Base-by-base conservation (phyloP, 164 flowering plant species). In the Magnolia changhungtana region DNA sequence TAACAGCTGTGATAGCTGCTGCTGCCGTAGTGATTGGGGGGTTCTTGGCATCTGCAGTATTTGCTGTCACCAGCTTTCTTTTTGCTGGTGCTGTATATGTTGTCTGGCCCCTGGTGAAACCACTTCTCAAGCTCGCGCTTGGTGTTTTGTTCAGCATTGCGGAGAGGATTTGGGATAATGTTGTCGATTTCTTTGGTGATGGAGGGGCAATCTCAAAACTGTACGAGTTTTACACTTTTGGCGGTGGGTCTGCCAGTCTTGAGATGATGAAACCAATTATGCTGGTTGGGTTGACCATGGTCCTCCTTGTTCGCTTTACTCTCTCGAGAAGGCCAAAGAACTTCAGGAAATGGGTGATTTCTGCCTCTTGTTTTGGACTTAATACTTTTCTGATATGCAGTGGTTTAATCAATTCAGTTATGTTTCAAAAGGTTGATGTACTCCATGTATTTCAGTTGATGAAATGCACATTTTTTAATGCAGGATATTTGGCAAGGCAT, bases 401-500 rank as follows among this genome's bases (percentile, higher is more conserved):
- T 37, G 45, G 45, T 50, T 70, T 67, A 13, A 75, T 63, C n/a
- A 73, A 24, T 59, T 66, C 16, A 5, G 6, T 63, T 9, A 51
- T 55, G 59, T 55, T 7, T 13, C n/a, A 3, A 27, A 21, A 68
- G 50, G 16, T 6, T 50, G 58, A 50, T 50, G 19, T 11, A 7
- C 31, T 52, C 8, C 58, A 18, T 7, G 1, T 49, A 20, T 7
- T 74, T 74, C n/a, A 16, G 71, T 68, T 27, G 19, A 29, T 68
- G n/a, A 3, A 29, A 29, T 8, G 9, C 50, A 8, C 13, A 31
- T 59, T 76, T 21, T 51, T n/a, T 67, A 21, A 24, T 87, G 78
- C 80, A 94, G 98, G 97, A 94, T 86, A 82, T 94, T 50, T 93
- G 98, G 98, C 96, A 91, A 89, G 99, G 97, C 71, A 90, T 95